Percentiles rank a stretch among this genome's conserved stretches.
phyloP scores from a whole-genome alignment of 2,329 filamentous ascomycete genomes.

The Colletotrichum cereale region DNA sequence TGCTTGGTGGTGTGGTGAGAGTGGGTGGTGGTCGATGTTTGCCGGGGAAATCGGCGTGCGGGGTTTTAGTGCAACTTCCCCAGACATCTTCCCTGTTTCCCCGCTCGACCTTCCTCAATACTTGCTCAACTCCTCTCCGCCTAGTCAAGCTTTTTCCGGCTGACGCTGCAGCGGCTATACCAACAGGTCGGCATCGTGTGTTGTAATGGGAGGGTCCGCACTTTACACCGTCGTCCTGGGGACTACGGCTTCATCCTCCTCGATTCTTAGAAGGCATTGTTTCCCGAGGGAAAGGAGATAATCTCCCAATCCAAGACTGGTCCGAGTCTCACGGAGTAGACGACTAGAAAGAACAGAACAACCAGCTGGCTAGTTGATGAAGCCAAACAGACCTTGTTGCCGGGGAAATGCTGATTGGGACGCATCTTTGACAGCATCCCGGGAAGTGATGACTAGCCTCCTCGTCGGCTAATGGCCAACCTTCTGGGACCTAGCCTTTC shows the following conservation, averaged over 20 bases:
- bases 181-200: neutral
- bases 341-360: no score
- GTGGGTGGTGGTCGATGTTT: conserved; percentile 18
- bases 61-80: conserved; percentile 41
- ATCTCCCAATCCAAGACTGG: no score
- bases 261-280: neutral
- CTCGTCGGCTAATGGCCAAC: neutral
- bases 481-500: neutral
- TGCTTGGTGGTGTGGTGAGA: conserved; percentile 14
- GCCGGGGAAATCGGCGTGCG: conserved; percentile 33
- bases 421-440: conserved; percentile 9
- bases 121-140: neutral
- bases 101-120: conserved; percentile 21
- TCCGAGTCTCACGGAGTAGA: neutral
- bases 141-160: conserved; percentile 32
- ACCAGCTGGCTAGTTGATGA: neutral
- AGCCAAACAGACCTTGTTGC: neutral
- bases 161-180: conserved; percentile 3
- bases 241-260: neutral
- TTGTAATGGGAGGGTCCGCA: neutral
- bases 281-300: no score
- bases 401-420: neutral
- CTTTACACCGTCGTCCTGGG: no score
- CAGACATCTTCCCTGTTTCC: conserved; percentile 37
- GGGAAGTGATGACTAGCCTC: neutral